Evolutionary conservation across 108 stramenopile genomes (phyloP).

Genomic region (Skeletonema marinoi): DNA sequence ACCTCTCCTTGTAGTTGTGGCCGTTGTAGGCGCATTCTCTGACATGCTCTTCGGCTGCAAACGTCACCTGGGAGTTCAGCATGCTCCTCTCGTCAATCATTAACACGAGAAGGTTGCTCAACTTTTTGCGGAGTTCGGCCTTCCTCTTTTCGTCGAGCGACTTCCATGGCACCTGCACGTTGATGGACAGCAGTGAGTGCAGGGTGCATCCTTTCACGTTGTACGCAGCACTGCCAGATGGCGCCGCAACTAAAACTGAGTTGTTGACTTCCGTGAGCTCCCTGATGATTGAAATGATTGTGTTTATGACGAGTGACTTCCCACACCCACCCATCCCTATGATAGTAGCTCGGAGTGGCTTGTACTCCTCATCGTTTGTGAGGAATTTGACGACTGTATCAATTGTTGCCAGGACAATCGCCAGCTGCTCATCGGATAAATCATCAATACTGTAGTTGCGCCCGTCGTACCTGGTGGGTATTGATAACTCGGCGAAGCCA

Average conservation of each 20-base stretch:
- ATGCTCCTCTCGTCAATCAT: conserved; percentile 16
- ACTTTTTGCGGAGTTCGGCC: neutral
- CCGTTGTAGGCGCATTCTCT: neutral
- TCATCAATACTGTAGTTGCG: neutral
- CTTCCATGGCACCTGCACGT: neutral
- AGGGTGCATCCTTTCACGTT: neutral
- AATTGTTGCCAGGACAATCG: neutral
- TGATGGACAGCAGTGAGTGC: neutral
- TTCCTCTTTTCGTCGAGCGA: neutral
- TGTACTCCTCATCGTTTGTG: conserved; percentile 2
- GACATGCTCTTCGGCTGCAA: neutral
- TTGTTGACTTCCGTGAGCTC: neutral
- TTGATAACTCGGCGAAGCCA: neutral
- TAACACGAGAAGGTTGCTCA: neutral
- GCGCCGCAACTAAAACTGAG: conserved; percentile 4
- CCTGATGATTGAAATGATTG: neutral
- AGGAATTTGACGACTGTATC: conserved; percentile 12
- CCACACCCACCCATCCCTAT: conserved; percentile 11
- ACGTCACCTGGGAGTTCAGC: neutral
- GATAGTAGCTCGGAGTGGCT: conserved; percentile 12
- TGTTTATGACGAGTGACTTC: conserved; percentile 11
- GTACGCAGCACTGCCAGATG: neutral
- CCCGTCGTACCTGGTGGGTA: neutral
- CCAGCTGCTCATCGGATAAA: neutral
- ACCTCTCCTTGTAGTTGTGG: conserved; percentile 1